phyloP scores from a whole-genome alignment of 1,139 yeast species.

The Casaregolazyma lundiana region DNA sequence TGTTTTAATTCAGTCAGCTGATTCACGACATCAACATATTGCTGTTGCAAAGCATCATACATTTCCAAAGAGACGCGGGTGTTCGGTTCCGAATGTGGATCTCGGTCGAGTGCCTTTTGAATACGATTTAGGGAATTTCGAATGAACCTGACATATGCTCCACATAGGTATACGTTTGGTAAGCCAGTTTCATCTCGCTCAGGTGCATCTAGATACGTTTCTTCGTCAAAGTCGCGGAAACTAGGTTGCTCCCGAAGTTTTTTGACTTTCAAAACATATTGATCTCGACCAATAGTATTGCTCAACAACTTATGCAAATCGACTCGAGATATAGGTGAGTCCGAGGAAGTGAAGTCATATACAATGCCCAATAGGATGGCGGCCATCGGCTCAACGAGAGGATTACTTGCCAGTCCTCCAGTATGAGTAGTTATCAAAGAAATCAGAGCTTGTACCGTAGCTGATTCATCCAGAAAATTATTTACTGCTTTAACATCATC shows the following conservation, averaged over 20 bases:
- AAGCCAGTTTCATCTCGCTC: slow-evolving; percentile 74
- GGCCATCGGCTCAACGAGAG: slow-evolving; percentile 70
- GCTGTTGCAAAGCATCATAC: slow-evolving; percentile 57
- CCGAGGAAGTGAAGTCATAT: slow-evolving; percentile 73
- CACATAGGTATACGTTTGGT: slow-evolving; percentile 74
- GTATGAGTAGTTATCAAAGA: slow-evolving; percentile 57
- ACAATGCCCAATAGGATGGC: slow-evolving; percentile 68
- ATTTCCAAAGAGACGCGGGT: slow-evolving; percentile 63
- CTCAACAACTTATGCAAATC: slow-evolving; percentile 60
- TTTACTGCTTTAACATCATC: slow-evolving; percentile 74
- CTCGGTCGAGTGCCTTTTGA: slow-evolving; percentile 65
- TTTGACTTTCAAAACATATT: slow-evolving; percentile 66
- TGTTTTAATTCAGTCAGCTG: slow-evolving; percentile 29
- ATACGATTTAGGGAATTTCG: slow-evolving; percentile 70
- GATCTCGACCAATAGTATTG: slow-evolving; percentile 75
- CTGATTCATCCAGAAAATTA: slow-evolving; percentile 66
- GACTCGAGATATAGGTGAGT: slow-evolving; percentile 64
- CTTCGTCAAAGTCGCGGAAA: slow-evolving; percentile 54
- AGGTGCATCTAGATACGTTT: slow-evolving; percentile 33
- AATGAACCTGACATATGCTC: slow-evolving; percentile 57
- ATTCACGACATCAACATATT: slow-evolving; percentile 36
- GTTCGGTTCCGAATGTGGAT: slow-evolving; percentile 68
- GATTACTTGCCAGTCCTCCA: slow-evolving; percentile 34
- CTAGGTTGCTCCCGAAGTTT: slow-evolving; percentile 60
- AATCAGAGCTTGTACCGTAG: slow-evolving; percentile 62